Base-by-base conservation (phyloP, 331 rosid species). In the Dryas integrifolia region DNA sequence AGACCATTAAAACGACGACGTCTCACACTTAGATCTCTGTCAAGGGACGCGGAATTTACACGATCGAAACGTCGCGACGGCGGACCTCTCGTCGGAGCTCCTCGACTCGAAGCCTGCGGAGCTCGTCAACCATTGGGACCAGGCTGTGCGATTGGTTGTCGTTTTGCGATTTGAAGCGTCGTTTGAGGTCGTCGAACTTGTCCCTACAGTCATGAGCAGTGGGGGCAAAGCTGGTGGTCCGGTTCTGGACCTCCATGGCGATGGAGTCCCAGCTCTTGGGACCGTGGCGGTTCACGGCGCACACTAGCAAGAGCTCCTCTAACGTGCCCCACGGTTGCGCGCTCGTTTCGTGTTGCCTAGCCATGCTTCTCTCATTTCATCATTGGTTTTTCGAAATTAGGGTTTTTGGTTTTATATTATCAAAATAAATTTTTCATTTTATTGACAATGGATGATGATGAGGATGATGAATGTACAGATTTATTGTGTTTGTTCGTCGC, bases 11-110 rank as follows among this genome's bases (percentile, higher is more conserved):
- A 56, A 72, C 76, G 69, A 38, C 67, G 69, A 74, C 57, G 47
- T 64, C n/a, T 46, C 43, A 41, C 55, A 11, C 55, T 70, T 82
- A 83, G 85, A 81, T 83, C 88, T 83, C 77, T 53, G 65, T 7
- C 75, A 15, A 67, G 58, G 15, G 45, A 2, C 40, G 45, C 13
- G n/a, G 5, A 64, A 52, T 68, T 83, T 86, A 86, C 90, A 81
- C 69, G 86, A 86, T 83, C 81, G 83, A 81, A 21, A 55, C 79
- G 72, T 86, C 84, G 57, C 85, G 81, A 56, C 81, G 84, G 69
- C 77, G 79, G 79, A 86, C 79, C 67, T 86, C 88, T 5, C 79
- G 85, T 9, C 84, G 88, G 51, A 86, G 88, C 72, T 86, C 90
- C 81, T 76, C 83, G 12, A 86, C 79, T 8, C 90, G 77, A 63